Base-by-base conservation (phyloP, 2,329 filamentous ascomycete genomes). In the Penicillium sumatraense region DNA sequence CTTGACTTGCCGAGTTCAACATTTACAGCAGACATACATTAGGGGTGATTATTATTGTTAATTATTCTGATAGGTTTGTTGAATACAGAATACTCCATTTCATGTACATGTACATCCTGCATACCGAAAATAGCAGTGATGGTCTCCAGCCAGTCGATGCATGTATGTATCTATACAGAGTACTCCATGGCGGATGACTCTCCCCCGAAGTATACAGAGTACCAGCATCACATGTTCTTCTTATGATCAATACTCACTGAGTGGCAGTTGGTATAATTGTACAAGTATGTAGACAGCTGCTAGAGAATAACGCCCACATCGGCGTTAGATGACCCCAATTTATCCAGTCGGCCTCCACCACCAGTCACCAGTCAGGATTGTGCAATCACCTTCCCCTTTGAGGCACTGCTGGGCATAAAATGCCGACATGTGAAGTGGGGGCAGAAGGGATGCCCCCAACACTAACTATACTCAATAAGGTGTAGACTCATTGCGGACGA, bases 351-450 rank as follows among this genome's bases (percentile, higher is more conserved):
- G 42, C 42, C 42, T 21, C 7, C 26, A 16, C 42, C 42, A 46
- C 42, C 38, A 42, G 35, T 38, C 35, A 38, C n/a, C n/a, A 29
- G 24, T 44, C 20, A 8, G 3, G n/a, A 31, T 45, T 1, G 42
- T 13, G 27, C 7, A 29, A 46, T 46, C 26, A 46, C 42, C 42
- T 46, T 46, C 42, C 42, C 26, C 42, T 46, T 46, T 23, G 26
- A 46, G 42, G 42, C 42, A 31, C 13, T 18, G 26, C 42, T 46
- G 42, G 23, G 23, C 16, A 40, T 23, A 42, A n/a, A 42, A 5
- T 42, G 40, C 40, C 40, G 40, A 8, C 42, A 46, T 46, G 42
- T 46, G 42, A 46, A 29, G 42, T 46, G 42, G 42, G 42, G 42
- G 27, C 18, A n/a, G n/a, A n/a, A 23, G 35, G 23, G 3, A 14